Conservation (phyloP, 2,329 filamentous ascomycete genomes). For the Claviceps digitariae region DNA sequence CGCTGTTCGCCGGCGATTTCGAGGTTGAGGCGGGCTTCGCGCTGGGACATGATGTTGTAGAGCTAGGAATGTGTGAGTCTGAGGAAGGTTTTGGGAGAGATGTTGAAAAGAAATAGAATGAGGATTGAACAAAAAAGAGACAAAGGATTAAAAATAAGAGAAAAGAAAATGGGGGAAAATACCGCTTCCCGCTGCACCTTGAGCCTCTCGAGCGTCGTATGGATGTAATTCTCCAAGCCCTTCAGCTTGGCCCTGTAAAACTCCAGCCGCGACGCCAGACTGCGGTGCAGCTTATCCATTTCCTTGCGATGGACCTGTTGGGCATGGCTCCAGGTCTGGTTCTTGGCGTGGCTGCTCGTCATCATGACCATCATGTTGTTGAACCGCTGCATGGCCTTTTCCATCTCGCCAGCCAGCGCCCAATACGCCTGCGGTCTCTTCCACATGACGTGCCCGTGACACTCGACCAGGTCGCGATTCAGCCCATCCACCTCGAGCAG, state of each 20-base stretch:
- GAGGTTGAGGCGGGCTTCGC: slow-evolving; percentile 49
- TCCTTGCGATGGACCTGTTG: slow-evolving; percentile 18
- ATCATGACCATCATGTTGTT: slow-evolving; percentile 12
- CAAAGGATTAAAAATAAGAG: neutral
- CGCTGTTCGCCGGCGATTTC: slow-evolving; percentile 49
- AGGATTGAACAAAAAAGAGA: neutral
- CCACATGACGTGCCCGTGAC: slow-evolving; percentile 48
- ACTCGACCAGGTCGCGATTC: slow-evolving; percentile 50
- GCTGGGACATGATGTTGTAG: slow-evolving; percentile 53
- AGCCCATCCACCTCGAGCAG: slow-evolving; percentile 45
- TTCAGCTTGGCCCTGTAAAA: slow-evolving; percentile 49
- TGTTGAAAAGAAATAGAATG: too few species aligned
- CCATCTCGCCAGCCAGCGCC: slow-evolving; percentile 36
- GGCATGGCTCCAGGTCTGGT: slow-evolving; percentile 8
- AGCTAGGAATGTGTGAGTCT: slow-evolving; percentile 24
- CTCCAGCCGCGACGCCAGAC: slow-evolving; percentile 39
- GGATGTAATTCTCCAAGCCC: slow-evolving; percentile 49
- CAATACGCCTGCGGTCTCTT: slow-evolving; percentile 48
- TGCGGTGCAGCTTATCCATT: slow-evolving; percentile 34
- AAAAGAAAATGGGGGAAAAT: slow-evolving; percentile 14
- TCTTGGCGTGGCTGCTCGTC: slow-evolving; percentile 4
- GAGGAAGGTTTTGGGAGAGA: too few species aligned
- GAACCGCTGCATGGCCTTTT: slow-evolving; percentile 33
- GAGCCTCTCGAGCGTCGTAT: slow-evolving; percentile 46
- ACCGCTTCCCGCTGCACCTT: slow-evolving; percentile 49